Evolutionary conservation across 805 yeast genomes (phyloP).

Genomic region (Priceomyces medius): DNA sequence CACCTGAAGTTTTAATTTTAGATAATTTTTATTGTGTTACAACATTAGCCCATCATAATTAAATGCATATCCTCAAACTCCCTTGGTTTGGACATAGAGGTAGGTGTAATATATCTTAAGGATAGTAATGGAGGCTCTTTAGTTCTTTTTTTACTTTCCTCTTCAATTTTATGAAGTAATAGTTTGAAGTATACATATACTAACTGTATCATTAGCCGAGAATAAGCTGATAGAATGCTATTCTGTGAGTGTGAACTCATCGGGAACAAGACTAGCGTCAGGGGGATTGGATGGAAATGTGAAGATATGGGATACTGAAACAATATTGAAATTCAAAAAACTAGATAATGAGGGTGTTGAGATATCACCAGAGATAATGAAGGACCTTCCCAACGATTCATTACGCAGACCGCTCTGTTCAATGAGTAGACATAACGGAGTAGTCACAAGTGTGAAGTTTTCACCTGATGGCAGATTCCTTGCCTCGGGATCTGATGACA

Average conservation of each 20-base stretch:
- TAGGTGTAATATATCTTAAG: too few species aligned
- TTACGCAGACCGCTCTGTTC: slow-evolving; percentile 65
- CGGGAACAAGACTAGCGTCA: slow-evolving; percentile 82
- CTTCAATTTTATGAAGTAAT: too few species aligned
- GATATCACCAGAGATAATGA: not conserved
- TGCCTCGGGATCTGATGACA: slow-evolving; percentile 95
- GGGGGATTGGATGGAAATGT: slow-evolving; percentile 93
- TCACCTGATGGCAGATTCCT: slow-evolving; percentile 89
- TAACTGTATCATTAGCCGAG: slow-evolving; percentile 54
- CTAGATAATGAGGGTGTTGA: slow-evolving; percentile 12
- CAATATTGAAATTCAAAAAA: slow-evolving; percentile 45
- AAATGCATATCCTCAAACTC: slow-evolving; percentile 40
- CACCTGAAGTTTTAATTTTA: not conserved
- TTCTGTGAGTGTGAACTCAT: slow-evolving; percentile 75
- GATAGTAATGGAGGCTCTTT: too few species aligned
- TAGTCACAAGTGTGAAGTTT: slow-evolving; percentile 89
- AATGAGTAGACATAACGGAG: slow-evolving; percentile 95
- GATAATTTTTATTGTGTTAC: too few species aligned
- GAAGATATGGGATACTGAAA: slow-evolving; percentile 76
- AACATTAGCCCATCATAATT: too few species aligned
- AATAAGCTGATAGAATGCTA: slow-evolving; percentile 80
- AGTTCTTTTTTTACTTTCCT: too few species aligned
- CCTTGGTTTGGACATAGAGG: slow-evolving; percentile 48
- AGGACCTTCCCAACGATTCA: slow-evolving; percentile 19
- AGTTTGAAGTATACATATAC: slow-evolving; percentile 12